Base-by-base conservation (phyloP, 495 filamentous ascomycete species). In the Neurospora tetrasperma region DNA sequence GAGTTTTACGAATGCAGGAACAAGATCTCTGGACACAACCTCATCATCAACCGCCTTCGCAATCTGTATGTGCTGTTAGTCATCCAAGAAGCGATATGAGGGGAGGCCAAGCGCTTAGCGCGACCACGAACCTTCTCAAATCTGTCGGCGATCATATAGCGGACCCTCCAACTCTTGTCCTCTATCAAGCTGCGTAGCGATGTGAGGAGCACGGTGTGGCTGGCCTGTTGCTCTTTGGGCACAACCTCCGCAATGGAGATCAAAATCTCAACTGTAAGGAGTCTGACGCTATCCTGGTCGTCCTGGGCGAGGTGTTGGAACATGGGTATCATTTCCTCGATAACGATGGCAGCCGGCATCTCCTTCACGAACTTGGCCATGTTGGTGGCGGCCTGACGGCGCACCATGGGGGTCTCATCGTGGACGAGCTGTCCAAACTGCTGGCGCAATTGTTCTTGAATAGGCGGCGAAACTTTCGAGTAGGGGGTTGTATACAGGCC, bases 111-210 rank as follows among this genome's bases (percentile, higher is more conserved):
- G 23, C 18, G 7, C 42, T 23, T 43, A 69, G 14, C 43, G 16
- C 35, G 20, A 41, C 31, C 31, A 72, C 79, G 48, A 79, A 94
- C 94, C 93, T 98, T 98, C 82, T 98, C 96, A 78, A 97, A 99
- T 83, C 94, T 88, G 82, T 99, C 96, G 40, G 96, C 96, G 73
- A 99, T 96, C 96, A 98, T 99, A 81, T 98, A 99, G 80, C 96
- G 88, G 69, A 99, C 96, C 76, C 96, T 89, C 96, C 96, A 99
- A 84, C 96, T 98, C 87, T 98, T 98, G 80, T 99, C 96, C 79
- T 97, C 94, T 83, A 98, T 97, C 75, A 99, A 83, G 82, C 86
- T 96, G 75, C 96, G 90, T 78, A 99, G 82, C 70, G 96, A 94
- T 27, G 92, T 94, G 77, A 99, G 85, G 72, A 99, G 84, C 66